Evolutionary conservation across 1,284 basidiomycete genomes (phyloP), one percentile per base, ranked within the genome.

Genomic region (Leccinum griseonigrum): DNA sequence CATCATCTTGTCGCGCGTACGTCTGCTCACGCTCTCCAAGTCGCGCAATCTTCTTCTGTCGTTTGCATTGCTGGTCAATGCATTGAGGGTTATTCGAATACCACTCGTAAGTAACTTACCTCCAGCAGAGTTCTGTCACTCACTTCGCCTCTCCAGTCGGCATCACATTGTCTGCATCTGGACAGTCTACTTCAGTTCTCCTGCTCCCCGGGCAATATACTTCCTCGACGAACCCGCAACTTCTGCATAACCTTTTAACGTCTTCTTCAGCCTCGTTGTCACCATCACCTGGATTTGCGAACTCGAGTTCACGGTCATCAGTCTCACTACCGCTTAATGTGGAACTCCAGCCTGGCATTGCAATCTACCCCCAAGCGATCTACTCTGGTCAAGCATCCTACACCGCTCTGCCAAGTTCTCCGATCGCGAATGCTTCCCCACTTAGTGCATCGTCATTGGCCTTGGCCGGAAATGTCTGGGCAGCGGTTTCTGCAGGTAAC

Each of bases 51-150:
- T 69, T 77, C 79, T 69, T 78, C 85, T 69, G 85, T 91, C 62
- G 79, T 91, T 63, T 91, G 89, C 81, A 77, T 90, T 88, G 87
- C 89, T 73, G 90, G 89, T 66, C 89, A 91, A 88, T 91, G 89
- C 78, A 76, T 91, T 63, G 81, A 91, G 74, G 89, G 89, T 62
- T 83, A 78, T 75, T 84, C 87, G 32, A 90, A 91, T 69, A 84
- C 79, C 22, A 87, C 88, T 57, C 80, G 89, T 91, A 71, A 67
- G 85, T 82, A 11, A 2, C 46, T 5, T 22, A 32, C 36, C 2
- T 51, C 16, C 55, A 51, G 63, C 65, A 46, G 8, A 31, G 29
- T 29, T n/a, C 38, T 5, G 6, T 46, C 32, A 29, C 55, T 76
- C 46, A 63, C 77, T 60, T 6, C 26, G 64, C 29, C 46, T 46